Conservation (phyloP, 164 flowering plant species). For the Vitis rotundifolia region DNA sequence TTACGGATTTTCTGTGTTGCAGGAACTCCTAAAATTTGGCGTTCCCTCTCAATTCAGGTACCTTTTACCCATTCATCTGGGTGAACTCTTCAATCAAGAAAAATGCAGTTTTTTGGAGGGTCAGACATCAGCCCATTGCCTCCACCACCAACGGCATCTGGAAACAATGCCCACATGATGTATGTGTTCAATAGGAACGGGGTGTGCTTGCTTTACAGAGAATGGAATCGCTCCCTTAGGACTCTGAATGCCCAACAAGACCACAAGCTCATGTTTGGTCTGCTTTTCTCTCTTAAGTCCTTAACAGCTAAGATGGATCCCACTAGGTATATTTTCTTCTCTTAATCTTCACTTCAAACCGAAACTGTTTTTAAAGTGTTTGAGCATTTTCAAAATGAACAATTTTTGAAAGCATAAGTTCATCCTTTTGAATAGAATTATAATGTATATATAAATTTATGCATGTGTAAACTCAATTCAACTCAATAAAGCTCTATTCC, state of each 20-base stretch:
- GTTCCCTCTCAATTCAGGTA: too few relatives aligned
- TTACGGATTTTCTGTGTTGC: too few relatives aligned
- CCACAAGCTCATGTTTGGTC: constrained; percentile 95
- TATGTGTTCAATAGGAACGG: constrained; percentile 90
- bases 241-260: constrained; percentile 82
- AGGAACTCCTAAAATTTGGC: too few relatives aligned
- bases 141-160: constrained; percentile 58
- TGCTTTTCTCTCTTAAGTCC: constrained; percentile 93
- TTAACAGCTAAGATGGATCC: constrained; percentile 98
- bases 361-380: too few relatives aligned
- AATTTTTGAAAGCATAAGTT: too few relatives aligned
- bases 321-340: constrained; percentile 38
- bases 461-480: too few relatives aligned
- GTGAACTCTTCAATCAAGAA: neutral
- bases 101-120: constrained; percentile 93
- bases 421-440: too few relatives aligned
- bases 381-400: neutral
- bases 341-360: too few relatives aligned
- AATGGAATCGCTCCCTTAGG: constrained; percentile 89
- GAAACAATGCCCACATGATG: constrained; percentile 83
- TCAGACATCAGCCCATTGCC: constrained; percentile 89
- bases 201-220: constrained; percentile 76
- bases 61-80: too few relatives aligned
- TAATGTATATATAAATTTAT: too few relatives aligned
- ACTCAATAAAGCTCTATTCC: too few relatives aligned